Evolutionary conservation across 768 basidiomycete genomes (phyloP), one percentile per base, ranked within the genome.

Genomic region (Tephrocybe sp.): DNA sequence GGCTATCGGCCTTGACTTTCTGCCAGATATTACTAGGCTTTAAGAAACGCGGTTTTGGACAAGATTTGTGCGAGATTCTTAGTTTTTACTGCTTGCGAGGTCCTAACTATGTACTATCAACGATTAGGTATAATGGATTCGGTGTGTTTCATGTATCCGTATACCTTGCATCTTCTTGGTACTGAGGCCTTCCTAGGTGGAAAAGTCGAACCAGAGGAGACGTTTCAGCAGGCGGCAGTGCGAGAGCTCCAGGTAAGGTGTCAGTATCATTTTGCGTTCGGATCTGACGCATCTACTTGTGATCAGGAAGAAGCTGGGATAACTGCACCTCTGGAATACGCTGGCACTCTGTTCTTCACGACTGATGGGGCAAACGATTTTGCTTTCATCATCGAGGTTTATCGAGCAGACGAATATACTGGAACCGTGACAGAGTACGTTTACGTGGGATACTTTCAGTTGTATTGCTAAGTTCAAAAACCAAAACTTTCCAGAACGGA

Each of bases 281-380:
- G 30, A 32, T 45, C 11, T 53, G 32, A 36, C 45, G 36, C 30
- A 6, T 5, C 14, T 26, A 7, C 26, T 26, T 4, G 7, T 26
- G 17, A 19, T 31, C 59, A 92, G 92, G 92, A 94, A 74, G 92
- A 94, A 71, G 79, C 89, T 7, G 87, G 90, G 1, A 82, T 94
- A 33, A 73, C 68, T 16, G 85, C 89, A 0, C 70, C 78, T 2
- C 72, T 90, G n/a, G 66, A 72, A 44, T 79, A 84, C 42, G 79
- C 74, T 36, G 89, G 89, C 1, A 77, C 72, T 3, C 68, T 92
- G 13, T 70, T 90, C 51, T 92, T 92, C 65, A 66, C 26, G 7
- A 26, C 81, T 23, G 71, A 66, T 40, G 72, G 79, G 44, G 77
- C 72, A 2, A 62, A 70, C 5, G 77, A 84, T 45, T 76, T 74